Evolutionary conservation across 768 basidiomycete genomes (phyloP), one percentile per base, ranked within the genome.

Genomic region (Trametes villosa): DNA sequence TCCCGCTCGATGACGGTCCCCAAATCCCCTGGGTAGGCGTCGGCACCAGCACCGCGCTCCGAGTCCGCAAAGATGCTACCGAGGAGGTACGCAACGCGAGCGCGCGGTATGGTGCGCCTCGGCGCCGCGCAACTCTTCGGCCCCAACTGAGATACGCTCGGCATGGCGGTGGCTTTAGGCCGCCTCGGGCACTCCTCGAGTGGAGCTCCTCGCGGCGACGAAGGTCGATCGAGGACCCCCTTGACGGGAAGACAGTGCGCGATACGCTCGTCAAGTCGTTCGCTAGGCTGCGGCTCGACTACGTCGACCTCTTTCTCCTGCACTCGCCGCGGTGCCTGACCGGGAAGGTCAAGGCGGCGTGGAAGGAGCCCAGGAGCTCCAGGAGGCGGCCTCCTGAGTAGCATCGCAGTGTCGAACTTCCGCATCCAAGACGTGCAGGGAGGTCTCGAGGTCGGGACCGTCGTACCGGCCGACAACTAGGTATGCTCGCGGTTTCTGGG

Each of bases 361-460:
- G 81, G 81, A 74, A 74, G 60, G 66, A 71, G 42, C 69, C 82
- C 69, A 81, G 62, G 74, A 68, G 13, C 50, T 78, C 51, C 73
- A 79, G 68, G 65, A 44, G 75, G 75, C 57, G 83, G 83, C 2
- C 67, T 77, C 26, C 54, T 68, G 29, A 72, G 65, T 62, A 72
- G 63, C 48, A 78, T 82, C 44, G 84, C 85, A 5, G 81, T 86
- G 18, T 82, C 81, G n/a, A 86, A 86, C 72, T 82, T 81, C 67
- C 74, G 73, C 18, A 67, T 76, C 20, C 64, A 72, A 38, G 69
- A 81, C 30, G 69, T 86, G 51, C 15, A 38, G 12, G 36, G 71
- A 78, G 52, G 71, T 76, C 24, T 81, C 27, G 72, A 77, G 38
- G 73, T 67, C n/a, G 80, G 78, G 22, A 81, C 74, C 26, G 69